A percentile compares a stretch with the other conserved stretches of the same genome.
Conservation (phyloP, 176 grass and related monocot species). For the Cenchrus fungigraminus region DNA sequence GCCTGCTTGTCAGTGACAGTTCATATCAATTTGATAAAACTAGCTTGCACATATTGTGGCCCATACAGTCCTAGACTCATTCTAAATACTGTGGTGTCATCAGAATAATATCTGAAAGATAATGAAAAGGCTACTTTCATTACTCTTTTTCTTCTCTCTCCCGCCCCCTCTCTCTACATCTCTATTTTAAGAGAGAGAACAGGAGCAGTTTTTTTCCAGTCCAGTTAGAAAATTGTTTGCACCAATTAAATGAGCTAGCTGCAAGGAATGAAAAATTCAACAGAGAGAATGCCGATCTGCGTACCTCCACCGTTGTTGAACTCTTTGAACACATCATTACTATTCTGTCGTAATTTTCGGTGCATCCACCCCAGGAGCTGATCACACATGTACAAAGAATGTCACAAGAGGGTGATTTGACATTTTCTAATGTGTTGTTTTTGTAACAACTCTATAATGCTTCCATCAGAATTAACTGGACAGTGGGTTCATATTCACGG, state of each 20-base stretch:
- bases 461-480: not conserved
- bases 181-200: not conserved
- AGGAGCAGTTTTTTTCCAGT: not conserved
- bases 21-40: not conserved
- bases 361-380: conserved; percentile 99
- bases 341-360: conserved; percentile 74
- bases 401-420: not conserved
- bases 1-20: not conserved
- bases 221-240: not conserved
- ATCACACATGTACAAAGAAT: not conserved
- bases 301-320: conserved; percentile 57
- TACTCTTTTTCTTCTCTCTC: not conserved
- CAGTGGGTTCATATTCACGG: not conserved
- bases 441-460: not conserved
- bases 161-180: too few species aligned
- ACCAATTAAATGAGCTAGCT: not conserved
- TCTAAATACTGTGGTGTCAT: too few species aligned
- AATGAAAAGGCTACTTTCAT: not conserved
- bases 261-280: not conserved
- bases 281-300: not conserved
- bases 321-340: conserved; percentile 79
- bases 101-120: not conserved
- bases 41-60: not conserved
- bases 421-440: not conserved
- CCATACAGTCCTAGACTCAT: too few species aligned